phyloP scores from a whole-genome alignment of 257 asterid species.

The Schizonepeta tenuifolia region DNA sequence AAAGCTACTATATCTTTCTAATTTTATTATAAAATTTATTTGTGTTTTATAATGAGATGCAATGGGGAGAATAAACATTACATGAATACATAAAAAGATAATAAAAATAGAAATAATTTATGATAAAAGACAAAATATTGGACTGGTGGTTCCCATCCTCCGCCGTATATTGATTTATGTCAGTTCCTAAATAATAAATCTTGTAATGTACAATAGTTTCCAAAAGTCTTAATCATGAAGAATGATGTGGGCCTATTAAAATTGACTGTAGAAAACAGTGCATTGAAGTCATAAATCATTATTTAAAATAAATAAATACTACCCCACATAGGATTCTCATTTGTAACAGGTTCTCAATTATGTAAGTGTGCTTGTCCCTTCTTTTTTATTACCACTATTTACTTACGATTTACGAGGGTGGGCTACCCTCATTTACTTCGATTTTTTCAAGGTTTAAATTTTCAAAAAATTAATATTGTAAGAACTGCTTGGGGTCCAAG shows the following conservation, averaged over 20 bases:
- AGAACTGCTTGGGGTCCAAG: conserved; percentile 42
- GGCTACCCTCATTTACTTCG: not conserved
- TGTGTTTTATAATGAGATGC: too few relatives aligned
- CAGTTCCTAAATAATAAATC: conserved; percentile 21
- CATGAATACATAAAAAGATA: not conserved
- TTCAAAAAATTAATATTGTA: not conserved
- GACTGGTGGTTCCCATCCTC: conserved; percentile 1
- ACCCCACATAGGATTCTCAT: conserved; percentile 71
- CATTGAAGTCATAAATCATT: conserved; percentile 39
- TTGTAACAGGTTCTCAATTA: conserved; percentile 29
- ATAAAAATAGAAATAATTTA: not conserved
- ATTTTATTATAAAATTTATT: too few relatives aligned
- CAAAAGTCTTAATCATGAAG: conserved; percentile 27
- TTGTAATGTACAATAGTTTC: conserved; percentile 21
- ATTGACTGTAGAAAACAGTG: conserved; percentile 24
- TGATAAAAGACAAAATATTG: not conserved
- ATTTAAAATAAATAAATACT: not conserved
- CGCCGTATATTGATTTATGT: conserved; percentile 10
- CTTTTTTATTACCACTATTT: conserved; percentile 10
- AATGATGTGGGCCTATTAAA: conserved; percentile 35
- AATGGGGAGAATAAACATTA: too few relatives aligned
- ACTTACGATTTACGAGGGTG: conserved; percentile 33
- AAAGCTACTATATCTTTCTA: too few relatives aligned
- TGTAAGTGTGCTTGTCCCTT: conserved; percentile 38
- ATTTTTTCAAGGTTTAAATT: not conserved